Base-by-base conservation (phyloP, 2,329 filamentous ascomycete species). In the Ascomycota sp. region DNA sequence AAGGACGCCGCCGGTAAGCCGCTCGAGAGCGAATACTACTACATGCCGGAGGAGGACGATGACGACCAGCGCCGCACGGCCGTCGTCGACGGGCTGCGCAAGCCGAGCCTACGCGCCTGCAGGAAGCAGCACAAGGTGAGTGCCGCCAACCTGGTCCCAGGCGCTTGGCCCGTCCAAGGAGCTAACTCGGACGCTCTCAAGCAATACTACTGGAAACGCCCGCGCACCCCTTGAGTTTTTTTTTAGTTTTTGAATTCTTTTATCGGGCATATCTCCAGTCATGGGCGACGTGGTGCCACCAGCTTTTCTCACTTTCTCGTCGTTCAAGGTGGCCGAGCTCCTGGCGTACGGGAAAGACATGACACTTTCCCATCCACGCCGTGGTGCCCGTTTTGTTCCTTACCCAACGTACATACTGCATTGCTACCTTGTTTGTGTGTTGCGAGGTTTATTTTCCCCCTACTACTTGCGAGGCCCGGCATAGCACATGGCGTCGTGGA, bases 11-110 rank as follows among this genome's bases (percentile, higher is more conserved):
- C 89, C 0, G 89, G 89, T 40, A 89, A 94, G 57, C 59, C 75
- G 6, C 66, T 98, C 1, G 86, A 98, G 61, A 91, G 80, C 59
- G 85, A 98, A 51, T 95, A 91, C 51, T 95, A 95, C 55, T 98
- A 98, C 46, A 63, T 94, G 7, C 79, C 85, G 0, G 86, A 95
- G 50, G 65, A 72, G 44, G 89, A 98, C 47, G 60, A 65, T 3
- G 83, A 95, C 46, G 66, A 74, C 37, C 69, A 76, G 46, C 69
- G 86, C 35, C 70, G 79, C 30, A 68, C 81, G 31, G 78, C 83
- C 15, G 82, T 94, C 10, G 81, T 85, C 2, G 75, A 85, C 40
- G 80, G 81, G 31, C 59, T 94, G 48, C 68, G 82, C 32, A 93
- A 92, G 55, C 86, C 85, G 26, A 89, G 82, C 42, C 57, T 98